phyloP scores from a whole-genome alignment of 1,284 basidiomycete genomes.

The Fomes fomentarius region DNA sequence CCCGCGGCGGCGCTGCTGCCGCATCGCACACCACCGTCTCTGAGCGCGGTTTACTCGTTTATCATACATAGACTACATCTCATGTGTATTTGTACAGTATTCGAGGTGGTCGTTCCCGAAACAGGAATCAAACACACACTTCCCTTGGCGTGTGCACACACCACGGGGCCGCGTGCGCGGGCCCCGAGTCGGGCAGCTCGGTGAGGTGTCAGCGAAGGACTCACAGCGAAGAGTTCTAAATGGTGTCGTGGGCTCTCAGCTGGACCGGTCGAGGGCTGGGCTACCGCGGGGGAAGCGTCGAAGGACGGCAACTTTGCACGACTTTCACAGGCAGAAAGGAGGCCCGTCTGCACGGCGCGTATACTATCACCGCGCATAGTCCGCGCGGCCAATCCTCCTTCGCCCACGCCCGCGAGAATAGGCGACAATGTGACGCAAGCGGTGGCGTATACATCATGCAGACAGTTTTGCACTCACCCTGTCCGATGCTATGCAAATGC shows the following conservation, averaged over 20 bases:
- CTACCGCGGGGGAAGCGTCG: slow-evolving; percentile 10
- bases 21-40: slow-evolving; percentile 15
- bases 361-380: not conserved
- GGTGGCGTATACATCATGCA: too few species aligned
- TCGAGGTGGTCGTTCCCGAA: slow-evolving; percentile 17
- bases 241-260: slow-evolving; percentile 5
- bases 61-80: slow-evolving; percentile 43
- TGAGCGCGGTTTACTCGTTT: slow-evolving; percentile 31
- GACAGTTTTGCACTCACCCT: too few species aligned
- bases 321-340: slow-evolving; percentile 8
- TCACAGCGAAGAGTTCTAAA: slow-evolving; percentile 11
- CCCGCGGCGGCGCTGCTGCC: slow-evolving; percentile 23
- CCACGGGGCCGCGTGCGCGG: not conserved
- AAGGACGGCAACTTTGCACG: slow-evolving; percentile 3
- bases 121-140: slow-evolving; percentile 20
- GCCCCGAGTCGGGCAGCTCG: slow-evolving; percentile 5
- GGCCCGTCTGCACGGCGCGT: not conserved
- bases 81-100: slow-evolving; percentile 55
- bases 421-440: too few species aligned
- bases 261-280: slow-evolving; percentile 20
- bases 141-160: slow-evolving; percentile 6
- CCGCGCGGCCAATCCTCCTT: not conserved
- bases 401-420: too few species aligned
- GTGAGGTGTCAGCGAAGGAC: slow-evolving; percentile 6
- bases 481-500: not conserved